Percentiles rank a stretch among this genome's conserved stretches.
phyloP scores from a whole-genome alignment of 164 flowering plant genomes.

The Dillenia suffruticosa region DNA sequence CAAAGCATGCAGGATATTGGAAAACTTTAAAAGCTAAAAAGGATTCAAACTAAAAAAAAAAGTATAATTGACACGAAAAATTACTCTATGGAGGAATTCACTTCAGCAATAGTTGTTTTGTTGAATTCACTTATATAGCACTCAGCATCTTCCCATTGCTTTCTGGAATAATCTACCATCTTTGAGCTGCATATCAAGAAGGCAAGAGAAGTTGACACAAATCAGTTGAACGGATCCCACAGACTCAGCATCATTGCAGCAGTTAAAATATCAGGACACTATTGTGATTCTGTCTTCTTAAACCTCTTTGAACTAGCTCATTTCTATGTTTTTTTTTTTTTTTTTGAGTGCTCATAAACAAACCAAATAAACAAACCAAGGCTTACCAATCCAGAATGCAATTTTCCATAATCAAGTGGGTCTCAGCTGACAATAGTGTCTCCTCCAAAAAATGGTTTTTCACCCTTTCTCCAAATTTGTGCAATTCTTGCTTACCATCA shows the following conservation, averaged over 20 bases:
- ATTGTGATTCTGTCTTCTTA: no score
- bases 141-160: conserved; percentile 47
- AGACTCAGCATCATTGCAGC: no score
- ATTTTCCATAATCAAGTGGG: conserved; percentile 34
- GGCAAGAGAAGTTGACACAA: background rate
- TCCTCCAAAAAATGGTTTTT: conserved; percentile 48
- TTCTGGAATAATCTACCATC: conserved; percentile 34
- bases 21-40: no score
- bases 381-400: conserved; percentile 51
- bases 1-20: background rate
- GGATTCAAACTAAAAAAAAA: no score
- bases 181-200: conserved; percentile 37
- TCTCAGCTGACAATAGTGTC: conserved; percentile 44
- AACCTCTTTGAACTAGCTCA: no score
- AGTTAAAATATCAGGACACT: no score
- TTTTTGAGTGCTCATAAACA: no score
- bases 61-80: conserved; percentile 2
- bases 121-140: conserved; percentile 26
- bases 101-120: conserved; percentile 22
- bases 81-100: conserved; percentile 43
- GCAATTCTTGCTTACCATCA: conserved; percentile 38
- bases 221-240: no score
- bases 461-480: conserved; percentile 33
- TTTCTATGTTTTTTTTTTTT: no score
- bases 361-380: conserved; percentile 2